Evolutionary conservation across 2,329 filamentous ascomycete genomes (phyloP).

Genomic region (Calonectria pauciramosa): DNA sequence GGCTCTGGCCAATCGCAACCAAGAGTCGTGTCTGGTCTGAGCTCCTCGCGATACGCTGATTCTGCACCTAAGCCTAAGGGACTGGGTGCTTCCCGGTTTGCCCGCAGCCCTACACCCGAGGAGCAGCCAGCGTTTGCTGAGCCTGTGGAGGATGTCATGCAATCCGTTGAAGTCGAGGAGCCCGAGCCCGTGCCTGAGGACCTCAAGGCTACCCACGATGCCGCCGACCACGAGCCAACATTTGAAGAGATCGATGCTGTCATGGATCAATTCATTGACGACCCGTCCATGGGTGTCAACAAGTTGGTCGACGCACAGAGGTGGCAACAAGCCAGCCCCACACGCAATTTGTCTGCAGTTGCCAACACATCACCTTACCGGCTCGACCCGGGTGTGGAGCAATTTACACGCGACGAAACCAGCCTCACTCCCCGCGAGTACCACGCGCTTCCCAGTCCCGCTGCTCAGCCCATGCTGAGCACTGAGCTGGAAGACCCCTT

Average conservation of each 20-base stretch:
- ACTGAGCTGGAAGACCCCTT: slow-evolving; percentile 75
- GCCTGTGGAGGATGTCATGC: slow-evolving; percentile 44
- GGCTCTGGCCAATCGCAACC: slow-evolving; percentile 39
- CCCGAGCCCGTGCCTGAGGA: slow-evolving; percentile 33
- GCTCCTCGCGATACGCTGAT: slow-evolving; percentile 64
- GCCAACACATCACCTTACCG: slow-evolving; percentile 66
- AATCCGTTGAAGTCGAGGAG: slow-evolving; percentile 48
- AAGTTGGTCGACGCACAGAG: slow-evolving; percentile 64
- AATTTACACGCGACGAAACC: slow-evolving; percentile 76
- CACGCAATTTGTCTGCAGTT: slow-evolving; percentile 41
- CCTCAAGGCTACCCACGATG: slow-evolving; percentile 33
- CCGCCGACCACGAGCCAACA: slow-evolving; percentile 58
- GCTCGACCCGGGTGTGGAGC: slow-evolving; percentile 62
- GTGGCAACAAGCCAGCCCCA: slow-evolving; percentile 52
- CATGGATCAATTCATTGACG: slow-evolving; percentile 84
- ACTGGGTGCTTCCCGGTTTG: slow-evolving; percentile 61
- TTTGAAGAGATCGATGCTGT: slow-evolving; percentile 93
- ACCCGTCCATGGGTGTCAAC: slow-evolving; percentile 82
- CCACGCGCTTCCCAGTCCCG: slow-evolving; percentile 61
- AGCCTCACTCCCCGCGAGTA: slow-evolving; percentile 78
- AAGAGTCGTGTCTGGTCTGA: slow-evolving; percentile 53
- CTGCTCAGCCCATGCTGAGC: slow-evolving; percentile 59
- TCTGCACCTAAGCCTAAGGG: slow-evolving; percentile 58
- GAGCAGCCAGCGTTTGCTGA: slow-evolving; percentile 41
- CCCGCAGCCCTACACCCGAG: slow-evolving; percentile 53